A percentile compares a stretch with the other conserved stretches of the same genome.
phyloP scores from a whole-genome alignment of 2,329 filamentous ascomycete genomes.

The Leptographium procerum region DNA sequence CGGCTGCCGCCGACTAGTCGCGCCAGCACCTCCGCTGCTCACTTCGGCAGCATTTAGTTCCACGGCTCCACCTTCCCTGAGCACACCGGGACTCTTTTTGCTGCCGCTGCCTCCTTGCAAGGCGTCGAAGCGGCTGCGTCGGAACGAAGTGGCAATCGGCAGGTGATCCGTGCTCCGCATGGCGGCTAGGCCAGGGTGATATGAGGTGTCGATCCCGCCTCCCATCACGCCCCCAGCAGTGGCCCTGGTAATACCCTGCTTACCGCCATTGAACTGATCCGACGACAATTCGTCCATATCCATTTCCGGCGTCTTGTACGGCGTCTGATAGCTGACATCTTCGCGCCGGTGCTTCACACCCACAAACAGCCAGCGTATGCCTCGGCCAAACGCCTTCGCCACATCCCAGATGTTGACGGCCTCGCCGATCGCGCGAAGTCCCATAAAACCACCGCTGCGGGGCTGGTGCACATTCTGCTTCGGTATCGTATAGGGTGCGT shows the following conservation, averaged over 20 bases:
- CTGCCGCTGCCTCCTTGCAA: not conserved
- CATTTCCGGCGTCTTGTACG: constrained; percentile 16
- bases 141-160: constrained; percentile 27
- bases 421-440: constrained; percentile 54
- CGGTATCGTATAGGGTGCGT: constrained; percentile 27
- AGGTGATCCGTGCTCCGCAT: constrained; percentile 26
- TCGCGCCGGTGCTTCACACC: constrained; percentile 51
- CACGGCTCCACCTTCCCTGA: not conserved
- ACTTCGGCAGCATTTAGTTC: not conserved
- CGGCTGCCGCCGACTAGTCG: constrained; percentile 3
- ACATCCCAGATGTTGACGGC: constrained; percentile 76
- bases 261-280: not conserved
- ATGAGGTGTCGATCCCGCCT: constrained; percentile 10
- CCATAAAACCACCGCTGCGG: constrained; percentile 55
- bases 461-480: constrained; percentile 30
- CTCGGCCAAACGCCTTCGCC: constrained; percentile 65
- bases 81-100: not conserved
- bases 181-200: constrained; percentile 2
- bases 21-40: not conserved
- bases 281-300: constrained; percentile 26
- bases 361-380: constrained; percentile 70
- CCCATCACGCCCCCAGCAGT: not conserved
- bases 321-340: constrained; percentile 35
- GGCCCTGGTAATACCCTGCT: not conserved
- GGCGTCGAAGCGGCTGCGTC: constrained; percentile 18